phyloP scores from a whole-genome alignment of 2,329 filamentous ascomycete species.

The Cryphonectria parasitica region DNA sequence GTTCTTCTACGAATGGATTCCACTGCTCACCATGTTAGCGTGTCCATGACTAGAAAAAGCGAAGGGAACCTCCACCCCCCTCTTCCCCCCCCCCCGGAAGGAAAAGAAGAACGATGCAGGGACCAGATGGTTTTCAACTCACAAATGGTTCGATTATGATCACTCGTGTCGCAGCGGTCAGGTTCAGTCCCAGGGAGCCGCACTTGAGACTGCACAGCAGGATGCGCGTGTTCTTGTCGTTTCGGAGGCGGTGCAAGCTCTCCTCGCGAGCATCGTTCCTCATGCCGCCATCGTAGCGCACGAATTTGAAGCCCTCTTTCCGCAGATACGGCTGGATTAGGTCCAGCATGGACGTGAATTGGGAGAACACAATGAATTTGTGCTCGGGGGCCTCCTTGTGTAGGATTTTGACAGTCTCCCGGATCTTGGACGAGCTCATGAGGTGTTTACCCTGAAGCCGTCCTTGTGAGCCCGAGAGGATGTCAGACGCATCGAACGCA shows the following conservation, averaged over 20 bases:
- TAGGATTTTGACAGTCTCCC: constrained; percentile 80
- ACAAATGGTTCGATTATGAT: constrained; percentile 97
- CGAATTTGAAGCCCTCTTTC: constrained; percentile 74
- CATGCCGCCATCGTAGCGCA: constrained; percentile 95
- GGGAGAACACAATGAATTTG: constrained; percentile 98
- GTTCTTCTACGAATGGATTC: constrained; percentile 87
- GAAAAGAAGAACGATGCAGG: not conserved
- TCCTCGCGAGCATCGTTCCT: constrained; percentile 90
- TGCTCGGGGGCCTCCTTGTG: constrained; percentile 76
- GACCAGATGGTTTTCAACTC: constrained; percentile 65
- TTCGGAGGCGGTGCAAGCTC: constrained; percentile 76
- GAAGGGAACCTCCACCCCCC: too few species aligned
- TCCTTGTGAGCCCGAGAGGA: constrained; percentile 11
- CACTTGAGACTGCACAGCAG: constrained; percentile 94
- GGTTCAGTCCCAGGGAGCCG: constrained; percentile 87
- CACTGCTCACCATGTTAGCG: constrained; percentile 20
- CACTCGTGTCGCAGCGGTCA: constrained; percentile 91
- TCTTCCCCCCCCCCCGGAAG: too few species aligned
- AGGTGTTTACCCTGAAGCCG: constrained; percentile 43
- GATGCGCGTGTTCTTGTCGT: constrained; percentile 75
- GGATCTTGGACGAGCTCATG: constrained; percentile 86
- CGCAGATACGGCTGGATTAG: constrained; percentile 90
- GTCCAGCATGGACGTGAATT: constrained; percentile 98
- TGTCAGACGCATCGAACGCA: constrained; percentile 39
- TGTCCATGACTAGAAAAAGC: not conserved